These are phyloP conservation scores for Penicillium nucicola DNA, from an alignment of 495 filamentous ascomycete genomes.

Conservation along the genomic window DNA sequence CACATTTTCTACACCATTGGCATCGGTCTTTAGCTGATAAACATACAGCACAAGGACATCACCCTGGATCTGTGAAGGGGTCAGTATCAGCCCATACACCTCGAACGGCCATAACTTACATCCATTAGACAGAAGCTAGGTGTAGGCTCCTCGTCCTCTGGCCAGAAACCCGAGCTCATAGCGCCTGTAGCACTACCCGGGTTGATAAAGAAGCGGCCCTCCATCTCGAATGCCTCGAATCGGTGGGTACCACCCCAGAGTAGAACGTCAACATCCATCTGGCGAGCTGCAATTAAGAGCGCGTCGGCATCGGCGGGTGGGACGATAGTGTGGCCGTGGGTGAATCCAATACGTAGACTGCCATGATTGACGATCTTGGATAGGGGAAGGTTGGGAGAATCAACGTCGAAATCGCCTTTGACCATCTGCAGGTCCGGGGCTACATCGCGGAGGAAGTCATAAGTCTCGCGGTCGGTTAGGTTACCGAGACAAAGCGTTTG, in stretches of 20 bases:
- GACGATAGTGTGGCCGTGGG: constrained; percentile 94
- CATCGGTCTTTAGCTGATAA: constrained; percentile 90
- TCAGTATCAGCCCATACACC: neutral
- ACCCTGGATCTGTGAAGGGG: constrained; percentile 74
- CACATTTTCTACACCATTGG: constrained; percentile 84
- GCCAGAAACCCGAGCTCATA: constrained; percentile 68
- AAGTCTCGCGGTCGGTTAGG: constrained; percentile 89
- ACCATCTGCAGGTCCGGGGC: constrained; percentile 95
- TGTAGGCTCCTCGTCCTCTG: constrained; percentile 73
- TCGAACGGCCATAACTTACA: constrained; percentile 54
- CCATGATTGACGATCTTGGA: constrained; percentile 95
- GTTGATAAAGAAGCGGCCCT: constrained; percentile 98
- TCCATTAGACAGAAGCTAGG: constrained; percentile 99
- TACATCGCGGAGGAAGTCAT: constrained; percentile 89
- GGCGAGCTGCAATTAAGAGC: constrained; percentile 86
- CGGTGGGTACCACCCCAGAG: constrained; percentile 96
- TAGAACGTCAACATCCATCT: constrained; percentile 95
- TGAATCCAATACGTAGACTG: constrained; percentile 88
- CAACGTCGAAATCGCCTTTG: constrained; percentile 89
- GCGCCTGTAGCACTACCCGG: constrained; percentile 93
- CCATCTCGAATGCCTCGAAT: constrained; percentile 98
- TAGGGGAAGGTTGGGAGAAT: constrained; percentile 84
- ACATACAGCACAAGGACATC: constrained; percentile 97
- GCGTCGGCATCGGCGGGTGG: constrained; percentile 87
- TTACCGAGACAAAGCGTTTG: constrained; percentile 98